Conservation (phyloP, 106 monocot species). For the Dendrobium officinale region DNA sequence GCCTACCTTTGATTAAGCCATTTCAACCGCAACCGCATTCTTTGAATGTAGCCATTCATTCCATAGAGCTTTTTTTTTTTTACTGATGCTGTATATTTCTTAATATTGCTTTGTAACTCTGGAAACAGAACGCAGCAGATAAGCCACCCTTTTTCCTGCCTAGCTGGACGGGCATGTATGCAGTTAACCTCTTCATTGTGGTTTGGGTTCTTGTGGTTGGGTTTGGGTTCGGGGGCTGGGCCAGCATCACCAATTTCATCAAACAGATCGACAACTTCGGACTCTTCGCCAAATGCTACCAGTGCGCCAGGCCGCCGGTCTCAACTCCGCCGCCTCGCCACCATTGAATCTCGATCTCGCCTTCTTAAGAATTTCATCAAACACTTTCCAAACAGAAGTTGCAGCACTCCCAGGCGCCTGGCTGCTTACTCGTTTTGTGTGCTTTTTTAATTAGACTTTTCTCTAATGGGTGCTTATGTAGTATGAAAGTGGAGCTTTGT, state of each 20-base stretch:
- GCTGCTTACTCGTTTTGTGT: neutral
- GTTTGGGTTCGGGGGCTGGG: slow-evolving; percentile 81
- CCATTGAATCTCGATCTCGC: neutral
- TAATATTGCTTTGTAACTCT: neutral
- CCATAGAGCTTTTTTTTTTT: neutral
- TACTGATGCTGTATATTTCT: neutral
- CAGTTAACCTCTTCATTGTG: slow-evolving; percentile 64
- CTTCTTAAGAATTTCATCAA: neutral
- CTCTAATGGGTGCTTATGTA: slow-evolving; percentile 2
- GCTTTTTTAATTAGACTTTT: neutral
- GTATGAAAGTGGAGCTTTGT: neutral
- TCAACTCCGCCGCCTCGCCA: slow-evolving; percentile 17
- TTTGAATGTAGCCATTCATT: too few species aligned
- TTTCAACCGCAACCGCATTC: neutral
- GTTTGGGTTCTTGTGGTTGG: slow-evolving; percentile 80
- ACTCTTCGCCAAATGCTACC: slow-evolving; percentile 68
- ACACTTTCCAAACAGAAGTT: neutral
- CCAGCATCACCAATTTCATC: slow-evolving; percentile 59
- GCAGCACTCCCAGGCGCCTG: neutral
- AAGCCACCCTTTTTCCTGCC: slow-evolving; percentile 76
- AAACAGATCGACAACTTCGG: slow-evolving; percentile 60
- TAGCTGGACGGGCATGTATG: slow-evolving; percentile 76
- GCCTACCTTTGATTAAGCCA: neutral
- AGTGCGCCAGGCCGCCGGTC: slow-evolving; percentile 31
- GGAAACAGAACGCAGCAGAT: slow-evolving; percentile 65